Percentiles rank a stretch among this genome's conserved stretches.
Evolutionary conservation across 2,329 filamentous ascomycete species (phyloP).

Genomic region (Thermoascus crustaceus): DNA sequence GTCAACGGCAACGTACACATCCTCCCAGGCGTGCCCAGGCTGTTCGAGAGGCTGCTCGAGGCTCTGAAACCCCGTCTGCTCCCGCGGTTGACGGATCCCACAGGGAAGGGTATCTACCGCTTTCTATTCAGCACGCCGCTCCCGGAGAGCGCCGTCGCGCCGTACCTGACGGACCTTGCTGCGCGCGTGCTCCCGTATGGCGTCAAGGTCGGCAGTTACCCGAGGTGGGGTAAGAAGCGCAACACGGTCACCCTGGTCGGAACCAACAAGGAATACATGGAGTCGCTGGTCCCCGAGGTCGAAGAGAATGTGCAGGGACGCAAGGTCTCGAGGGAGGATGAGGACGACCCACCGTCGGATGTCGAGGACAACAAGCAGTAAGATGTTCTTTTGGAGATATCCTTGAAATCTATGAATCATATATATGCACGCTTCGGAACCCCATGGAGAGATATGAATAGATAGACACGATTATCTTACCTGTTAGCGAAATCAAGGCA

Average conservation of each 20-base stretch:
- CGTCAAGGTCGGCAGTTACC: slow-evolving; percentile 93
- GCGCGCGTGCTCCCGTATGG: slow-evolving; percentile 63
- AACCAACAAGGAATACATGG: slow-evolving; percentile 66
- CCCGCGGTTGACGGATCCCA: slow-evolving; percentile 66
- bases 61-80: slow-evolving; percentile 64
- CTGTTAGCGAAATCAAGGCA: no score
- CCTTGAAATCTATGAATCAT: slow-evolving; percentile 1
- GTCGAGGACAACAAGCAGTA: slow-evolving; percentile 12
- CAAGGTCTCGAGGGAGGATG: slow-evolving; percentile 62
- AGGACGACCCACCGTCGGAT: slow-evolving; percentile 48
- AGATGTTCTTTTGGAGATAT: neutral
- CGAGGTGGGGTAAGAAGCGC: slow-evolving; percentile 74
- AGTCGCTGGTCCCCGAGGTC: slow-evolving; percentile 70
- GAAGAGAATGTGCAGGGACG: slow-evolving; percentile 66
- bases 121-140: slow-evolving; percentile 81
- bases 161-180: slow-evolving; percentile 73
- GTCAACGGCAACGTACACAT: slow-evolving; percentile 94
- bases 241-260: slow-evolving; percentile 88
- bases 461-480: no score
- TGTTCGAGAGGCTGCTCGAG: slow-evolving; percentile 74
- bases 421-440: no score
- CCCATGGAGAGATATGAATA: no score
- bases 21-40: slow-evolving; percentile 74
- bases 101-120: slow-evolving; percentile 70
- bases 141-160: slow-evolving; percentile 76